phyloP scores from a whole-genome alignment of 192 early-diverging fungal genomes.

The Umbelopsis sp. region DNA sequence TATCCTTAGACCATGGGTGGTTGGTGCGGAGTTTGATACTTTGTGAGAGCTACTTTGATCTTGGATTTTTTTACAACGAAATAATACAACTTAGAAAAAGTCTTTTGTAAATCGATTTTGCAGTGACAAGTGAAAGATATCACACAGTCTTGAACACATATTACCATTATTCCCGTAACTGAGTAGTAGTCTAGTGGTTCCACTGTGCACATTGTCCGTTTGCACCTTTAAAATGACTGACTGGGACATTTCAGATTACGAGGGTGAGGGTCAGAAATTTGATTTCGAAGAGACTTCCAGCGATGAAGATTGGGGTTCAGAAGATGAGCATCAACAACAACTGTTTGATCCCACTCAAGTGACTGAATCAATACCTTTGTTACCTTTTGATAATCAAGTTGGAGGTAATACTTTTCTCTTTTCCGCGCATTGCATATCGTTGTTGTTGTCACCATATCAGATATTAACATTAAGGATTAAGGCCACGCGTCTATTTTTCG shows the following conservation, averaged over 20 bases:
- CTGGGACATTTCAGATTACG: conserved; percentile 29
- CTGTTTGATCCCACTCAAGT: conserved; percentile 39
- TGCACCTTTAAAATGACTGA: conserved; percentile 21
- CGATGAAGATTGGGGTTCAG: not conserved
- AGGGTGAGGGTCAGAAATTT: conserved; percentile 12
- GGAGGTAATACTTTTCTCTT: conserved; percentile 61
- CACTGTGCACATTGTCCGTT: conserved; percentile 2
- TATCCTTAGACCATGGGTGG: no score
- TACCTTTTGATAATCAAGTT: conserved; percentile 85
- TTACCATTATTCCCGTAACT: not conserved
- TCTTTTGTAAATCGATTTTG: conserved; percentile 3
- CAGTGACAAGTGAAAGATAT: conserved; percentile 14
- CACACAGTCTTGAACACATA: not conserved
- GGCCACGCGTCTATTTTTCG: conserved; percentile 90
- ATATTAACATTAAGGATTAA: not conserved
- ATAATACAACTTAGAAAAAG: not conserved
- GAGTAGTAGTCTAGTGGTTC: not conserved
- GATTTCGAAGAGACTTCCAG: conserved; percentile 5
- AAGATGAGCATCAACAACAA: conserved; percentile 6
- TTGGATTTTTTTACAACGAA: no score
- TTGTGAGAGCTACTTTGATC: no score
- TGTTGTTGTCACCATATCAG: not conserved
- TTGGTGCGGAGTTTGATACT: no score
- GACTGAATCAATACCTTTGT: conserved; percentile 60
- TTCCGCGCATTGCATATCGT: not conserved